A percentile compares a stretch with the other conserved stretches of the same genome.
phyloP scores from a whole-genome alignment of 805 yeast genomes.

The Ogataea henricii region DNA sequence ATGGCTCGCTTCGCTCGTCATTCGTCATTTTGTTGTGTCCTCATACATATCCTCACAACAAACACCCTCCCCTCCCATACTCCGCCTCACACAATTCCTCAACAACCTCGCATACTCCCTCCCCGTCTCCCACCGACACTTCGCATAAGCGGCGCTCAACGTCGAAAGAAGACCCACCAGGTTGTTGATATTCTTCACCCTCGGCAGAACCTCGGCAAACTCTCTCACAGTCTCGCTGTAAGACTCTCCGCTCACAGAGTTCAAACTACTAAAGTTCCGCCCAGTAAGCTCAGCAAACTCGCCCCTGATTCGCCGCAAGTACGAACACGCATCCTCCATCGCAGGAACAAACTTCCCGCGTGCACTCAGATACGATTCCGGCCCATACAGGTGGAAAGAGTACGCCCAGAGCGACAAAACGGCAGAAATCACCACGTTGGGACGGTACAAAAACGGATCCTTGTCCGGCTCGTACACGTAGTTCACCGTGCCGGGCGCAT shows the following conservation, averaged over 20 bases:
- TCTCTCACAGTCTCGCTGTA: slow-evolving; percentile 30
- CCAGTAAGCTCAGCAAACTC: slow-evolving; percentile 35
- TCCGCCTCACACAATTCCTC: slow-evolving; percentile 51
- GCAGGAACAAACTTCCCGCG: slow-evolving; percentile 29
- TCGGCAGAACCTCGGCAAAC: slow-evolving; percentile 38
- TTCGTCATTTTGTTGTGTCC: neutral
- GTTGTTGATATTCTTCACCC: slow-evolving; percentile 44
- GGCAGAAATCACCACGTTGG: slow-evolving; percentile 40
- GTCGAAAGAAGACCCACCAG: slow-evolving; percentile 53
- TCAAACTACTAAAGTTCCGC: slow-evolving; percentile 13
- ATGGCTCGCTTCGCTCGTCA: neutral
- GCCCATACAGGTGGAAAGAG: slow-evolving; percentile 47
- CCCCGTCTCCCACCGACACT: slow-evolving; percentile 56
- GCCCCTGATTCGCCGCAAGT: slow-evolving; percentile 46
- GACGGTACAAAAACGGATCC: slow-evolving; percentile 35
- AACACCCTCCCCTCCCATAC: slow-evolving; percentile 49
- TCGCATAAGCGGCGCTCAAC: slow-evolving; percentile 38
- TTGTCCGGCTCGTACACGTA: slow-evolving; percentile 37
- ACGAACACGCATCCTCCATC: slow-evolving; percentile 50
- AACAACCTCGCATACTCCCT: slow-evolving; percentile 53
- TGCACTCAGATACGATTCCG: slow-evolving; percentile 39
- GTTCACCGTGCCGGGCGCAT: slow-evolving; percentile 29
- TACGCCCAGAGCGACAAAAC: slow-evolving; percentile 50
- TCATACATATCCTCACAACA: slow-evolving; percentile 53
- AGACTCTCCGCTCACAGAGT: slow-evolving; percentile 4